These are phyloP conservation scores for Rosa multiflora DNA, from an alignment of 306 rosid species.

Conservation along the genomic window DNA sequence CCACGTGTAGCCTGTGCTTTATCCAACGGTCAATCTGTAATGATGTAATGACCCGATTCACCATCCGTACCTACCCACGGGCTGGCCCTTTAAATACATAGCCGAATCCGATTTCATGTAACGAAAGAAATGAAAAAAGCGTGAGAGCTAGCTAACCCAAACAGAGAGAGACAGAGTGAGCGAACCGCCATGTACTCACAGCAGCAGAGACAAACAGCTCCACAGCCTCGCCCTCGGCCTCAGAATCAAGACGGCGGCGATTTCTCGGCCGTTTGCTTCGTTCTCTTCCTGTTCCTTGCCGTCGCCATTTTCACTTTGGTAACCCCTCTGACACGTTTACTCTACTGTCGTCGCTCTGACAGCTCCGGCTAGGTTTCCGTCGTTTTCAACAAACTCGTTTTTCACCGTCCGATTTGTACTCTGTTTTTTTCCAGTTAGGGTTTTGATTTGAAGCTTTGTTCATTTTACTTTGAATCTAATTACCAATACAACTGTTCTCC, in stretches of 20 bases:
- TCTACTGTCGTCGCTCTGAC: background rate
- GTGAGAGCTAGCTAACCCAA: too few relatives aligned
- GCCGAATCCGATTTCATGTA: too few relatives aligned
- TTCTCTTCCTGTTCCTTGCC: constrained; percentile 11
- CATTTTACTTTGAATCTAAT: background rate
- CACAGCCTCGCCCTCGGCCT: background rate
- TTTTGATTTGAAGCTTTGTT: background rate
- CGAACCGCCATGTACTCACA: constrained; percentile 53
- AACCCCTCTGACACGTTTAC: constrained; percentile 1
- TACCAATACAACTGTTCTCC: background rate
- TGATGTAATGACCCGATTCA: too few relatives aligned
- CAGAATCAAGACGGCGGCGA: constrained; percentile 20
- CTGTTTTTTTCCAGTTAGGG: background rate
- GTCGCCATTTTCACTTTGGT: constrained; percentile 36
- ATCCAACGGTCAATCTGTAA: too few relatives aligned
- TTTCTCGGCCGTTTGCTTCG: constrained; percentile 27
- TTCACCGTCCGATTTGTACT: background rate
- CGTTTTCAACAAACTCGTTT: background rate
- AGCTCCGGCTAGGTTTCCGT: background rate
- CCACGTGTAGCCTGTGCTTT: too few relatives aligned
- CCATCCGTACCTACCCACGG: too few relatives aligned
- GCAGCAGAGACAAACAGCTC: constrained; percentile 15
- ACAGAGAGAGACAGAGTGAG: background rate
- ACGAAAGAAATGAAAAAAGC: too few relatives aligned
- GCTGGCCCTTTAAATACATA: too few relatives aligned